Conservation (phyloP, 176 grass and related monocot species). For the Cenchrus purpureus region DNA sequence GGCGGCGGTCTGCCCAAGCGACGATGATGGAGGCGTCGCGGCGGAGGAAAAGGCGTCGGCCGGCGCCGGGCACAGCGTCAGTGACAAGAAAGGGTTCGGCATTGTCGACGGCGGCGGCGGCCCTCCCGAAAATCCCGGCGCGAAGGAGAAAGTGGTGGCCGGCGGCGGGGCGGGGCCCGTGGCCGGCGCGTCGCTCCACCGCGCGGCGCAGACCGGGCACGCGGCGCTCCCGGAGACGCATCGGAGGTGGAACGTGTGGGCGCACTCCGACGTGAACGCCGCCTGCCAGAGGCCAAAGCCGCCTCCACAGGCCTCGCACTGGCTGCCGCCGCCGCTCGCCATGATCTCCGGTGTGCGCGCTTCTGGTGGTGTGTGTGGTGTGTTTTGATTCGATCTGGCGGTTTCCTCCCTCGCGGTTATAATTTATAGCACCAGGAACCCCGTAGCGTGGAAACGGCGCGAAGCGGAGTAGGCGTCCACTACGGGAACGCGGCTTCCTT, state of each 20-base stretch:
- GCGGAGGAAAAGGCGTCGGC: not conserved
- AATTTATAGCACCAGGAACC: not conserved
- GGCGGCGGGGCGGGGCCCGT: not conserved
- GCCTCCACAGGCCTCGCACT: constrained; percentile 32
- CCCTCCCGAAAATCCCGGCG: too few relatives aligned
- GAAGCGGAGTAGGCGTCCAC: not conserved
- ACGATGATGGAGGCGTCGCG: not conserved
- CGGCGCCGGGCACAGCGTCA: not conserved
- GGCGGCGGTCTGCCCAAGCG: not conserved
- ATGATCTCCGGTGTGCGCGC: not conserved
- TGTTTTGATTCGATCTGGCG: not conserved
- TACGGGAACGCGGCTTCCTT: not conserved
- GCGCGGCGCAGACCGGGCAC: constrained; percentile 11
- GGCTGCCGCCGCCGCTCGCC: not conserved
- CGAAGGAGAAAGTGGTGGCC: not conserved
- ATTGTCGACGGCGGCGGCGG: too few relatives aligned
- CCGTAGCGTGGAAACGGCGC: not conserved
- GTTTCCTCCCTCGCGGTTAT: not conserved
- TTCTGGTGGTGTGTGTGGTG: not conserved
- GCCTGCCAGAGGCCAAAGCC: constrained; percentile 36
- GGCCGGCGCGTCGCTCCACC: not conserved
- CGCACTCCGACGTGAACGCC: constrained; percentile 53
- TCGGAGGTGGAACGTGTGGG: constrained; percentile 56
- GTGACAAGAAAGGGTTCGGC: too few relatives aligned
- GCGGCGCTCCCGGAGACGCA: constrained; percentile 41